phyloP scores from a whole-genome alignment of 2,329 filamentous ascomycete genomes.

The Pyrenochaeta sp. region DNA sequence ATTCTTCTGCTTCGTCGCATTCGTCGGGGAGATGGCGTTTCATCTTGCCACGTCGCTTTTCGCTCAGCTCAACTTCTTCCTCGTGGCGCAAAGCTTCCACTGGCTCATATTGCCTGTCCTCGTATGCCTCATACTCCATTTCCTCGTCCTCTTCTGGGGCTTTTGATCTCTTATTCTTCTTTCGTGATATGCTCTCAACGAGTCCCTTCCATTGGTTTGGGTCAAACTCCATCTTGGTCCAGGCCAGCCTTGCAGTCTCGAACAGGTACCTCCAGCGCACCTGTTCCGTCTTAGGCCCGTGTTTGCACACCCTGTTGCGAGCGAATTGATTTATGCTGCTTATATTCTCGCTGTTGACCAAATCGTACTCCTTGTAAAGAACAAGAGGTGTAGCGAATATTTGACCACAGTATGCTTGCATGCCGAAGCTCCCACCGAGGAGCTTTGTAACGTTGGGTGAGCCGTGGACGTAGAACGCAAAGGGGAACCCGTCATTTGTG shows the following conservation, averaged over 20 bases:
- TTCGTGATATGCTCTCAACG: too few species aligned
- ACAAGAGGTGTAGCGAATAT: conserved; percentile 18
- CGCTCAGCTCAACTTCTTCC: conserved; percentile 2
- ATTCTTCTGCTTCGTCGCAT: neutral
- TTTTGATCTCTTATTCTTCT: neutral
- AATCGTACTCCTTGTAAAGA: neutral
- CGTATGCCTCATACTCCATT: neutral
- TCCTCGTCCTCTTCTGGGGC: neutral
- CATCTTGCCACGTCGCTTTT: conserved; percentile 2
- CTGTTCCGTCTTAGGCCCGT: conserved; percentile 6
- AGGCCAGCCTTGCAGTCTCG: conserved; percentile 23
- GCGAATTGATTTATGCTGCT: neutral
- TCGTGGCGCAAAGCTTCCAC: conserved; percentile 2
- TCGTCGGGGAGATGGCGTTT: neutral
- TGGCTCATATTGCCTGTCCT: conserved; percentile 2
- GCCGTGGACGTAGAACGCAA: conserved; percentile 28
- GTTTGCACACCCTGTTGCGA: neutral
- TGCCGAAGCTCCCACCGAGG: conserved; percentile 15
- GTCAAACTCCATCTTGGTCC: conserved; percentile 22
- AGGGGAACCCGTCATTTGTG: conserved; percentile 21
- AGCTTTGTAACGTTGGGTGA: conserved; percentile 17
- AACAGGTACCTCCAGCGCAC: conserved; percentile 30
- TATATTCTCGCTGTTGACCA: neutral
- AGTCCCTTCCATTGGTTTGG: conserved; percentile 3
- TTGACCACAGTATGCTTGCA: conserved; percentile 24